Conservation (phyloP, 768 basidiomycete genomes). For the Hygrophorus pudorinus region DNA sequence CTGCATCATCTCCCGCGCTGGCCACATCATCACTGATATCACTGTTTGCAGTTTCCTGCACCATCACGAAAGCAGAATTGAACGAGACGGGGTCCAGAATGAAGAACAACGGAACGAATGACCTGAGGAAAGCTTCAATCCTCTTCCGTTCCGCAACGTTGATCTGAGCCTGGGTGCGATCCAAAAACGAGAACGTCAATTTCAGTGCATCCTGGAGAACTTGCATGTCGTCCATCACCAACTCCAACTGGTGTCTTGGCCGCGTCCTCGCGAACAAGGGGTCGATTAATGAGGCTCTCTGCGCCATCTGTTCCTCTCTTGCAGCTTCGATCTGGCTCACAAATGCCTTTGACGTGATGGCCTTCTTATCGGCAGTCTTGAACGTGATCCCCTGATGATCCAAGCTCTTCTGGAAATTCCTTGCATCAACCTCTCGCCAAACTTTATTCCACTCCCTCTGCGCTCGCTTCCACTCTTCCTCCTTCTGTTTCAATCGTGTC, state of each 20-base stretch:
- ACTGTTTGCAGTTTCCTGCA: slow-evolving; percentile 43
- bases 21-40: slow-evolving; percentile 46
- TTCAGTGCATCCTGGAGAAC: slow-evolving; percentile 85
- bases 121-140: slow-evolving; percentile 76
- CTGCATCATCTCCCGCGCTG: slow-evolving; percentile 25
- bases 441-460: slow-evolving; percentile 98
- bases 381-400: slow-evolving; percentile 91
- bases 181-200: slow-evolving; percentile 83
- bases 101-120: slow-evolving; percentile 69
- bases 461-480: slow-evolving; percentile 97
- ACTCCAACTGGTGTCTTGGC: slow-evolving; percentile 73
- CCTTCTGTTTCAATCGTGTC: slow-evolving; percentile 84
- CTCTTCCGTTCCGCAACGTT: slow-evolving; percentile 61
- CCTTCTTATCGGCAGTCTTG: slow-evolving; percentile 85
- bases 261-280: slow-evolving; percentile 50
- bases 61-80: slow-evolving; percentile 57
- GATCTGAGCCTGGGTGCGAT: slow-evolving; percentile 75
- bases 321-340: slow-evolving; percentile 79
- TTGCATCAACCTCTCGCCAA: slow-evolving; percentile 93
- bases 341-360: slow-evolving; percentile 63
- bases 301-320: slow-evolving; percentile 72
- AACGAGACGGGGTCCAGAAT: slow-evolving; percentile 63
- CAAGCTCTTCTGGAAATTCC: slow-evolving; percentile 88
- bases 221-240: slow-evolving; percentile 57
- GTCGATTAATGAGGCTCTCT: slow-evolving; percentile 53